Percentiles rank a stretch among this genome's conserved stretches.
Conservation (phyloP, 2,329 filamentous ascomycete species). For the Neonectria magnoliae region DNA sequence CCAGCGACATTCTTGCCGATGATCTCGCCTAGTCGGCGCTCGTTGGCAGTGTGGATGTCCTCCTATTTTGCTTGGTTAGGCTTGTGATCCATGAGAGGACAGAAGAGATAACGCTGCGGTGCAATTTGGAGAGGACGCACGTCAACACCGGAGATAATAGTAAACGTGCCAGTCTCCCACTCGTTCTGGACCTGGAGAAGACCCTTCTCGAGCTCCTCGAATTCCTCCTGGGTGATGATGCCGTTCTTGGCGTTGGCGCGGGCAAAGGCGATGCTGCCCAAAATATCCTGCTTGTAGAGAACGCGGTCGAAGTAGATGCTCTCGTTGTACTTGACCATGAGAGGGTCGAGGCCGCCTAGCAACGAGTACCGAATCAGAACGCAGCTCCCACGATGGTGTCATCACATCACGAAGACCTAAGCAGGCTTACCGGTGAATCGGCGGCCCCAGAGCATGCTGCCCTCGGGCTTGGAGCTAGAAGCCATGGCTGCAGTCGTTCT, state of each 20-base stretch:
- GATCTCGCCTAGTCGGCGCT: conserved; percentile 70
- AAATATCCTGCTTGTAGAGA: conserved; percentile 84
- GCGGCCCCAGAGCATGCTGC: conserved; percentile 56
- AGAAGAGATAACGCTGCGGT: neutral
- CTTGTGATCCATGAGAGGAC: neutral
- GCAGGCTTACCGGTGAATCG: conserved; percentile 59
- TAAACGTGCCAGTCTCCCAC: conserved; percentile 62
- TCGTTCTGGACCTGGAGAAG: conserved; percentile 67
- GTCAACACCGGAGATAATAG: conserved; percentile 62
- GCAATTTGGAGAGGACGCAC: conserved; percentile 51
- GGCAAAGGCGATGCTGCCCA: conserved; percentile 83
- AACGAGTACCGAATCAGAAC: conserved; percentile 3
- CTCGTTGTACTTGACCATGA: conserved; percentile 88
- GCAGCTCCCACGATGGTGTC: neutral
- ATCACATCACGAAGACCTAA: neutral
- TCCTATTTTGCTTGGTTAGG: conserved; percentile 6
- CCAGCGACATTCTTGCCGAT: conserved; percentile 76
- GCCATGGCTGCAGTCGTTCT: conserved; percentile 37
- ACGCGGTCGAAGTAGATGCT: conserved; percentile 81
- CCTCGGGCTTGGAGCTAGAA: conserved; percentile 42
- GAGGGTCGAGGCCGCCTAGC: conserved; percentile 80
- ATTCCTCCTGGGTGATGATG: conserved; percentile 79
- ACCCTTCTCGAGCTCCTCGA: conserved; percentile 77
- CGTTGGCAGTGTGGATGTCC: conserved; percentile 62
- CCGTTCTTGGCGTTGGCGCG: conserved; percentile 79